Evolutionary conservation across 2,329 filamentous ascomycete genomes (phyloP), one percentile per base, ranked within the genome.

Genomic region (Ophiostoma novo-ulmi): DNA sequence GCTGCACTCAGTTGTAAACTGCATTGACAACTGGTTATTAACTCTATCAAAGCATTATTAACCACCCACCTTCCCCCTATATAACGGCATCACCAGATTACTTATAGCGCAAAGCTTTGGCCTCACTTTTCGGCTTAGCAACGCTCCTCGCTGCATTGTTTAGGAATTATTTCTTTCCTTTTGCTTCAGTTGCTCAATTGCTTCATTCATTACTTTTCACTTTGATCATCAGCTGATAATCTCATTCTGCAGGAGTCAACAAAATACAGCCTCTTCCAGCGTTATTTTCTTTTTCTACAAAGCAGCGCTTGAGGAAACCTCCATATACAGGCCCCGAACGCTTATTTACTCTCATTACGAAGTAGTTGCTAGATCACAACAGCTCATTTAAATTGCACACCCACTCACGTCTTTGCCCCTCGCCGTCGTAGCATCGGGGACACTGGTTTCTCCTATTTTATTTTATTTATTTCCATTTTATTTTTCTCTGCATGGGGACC

Each of bases 341-440:
- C 17, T 65, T 20, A 66, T 41, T 22, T 66, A 64, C 61, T 64
- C 31, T 31, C 52, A 17, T 61, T 31, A 31, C 31, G 31, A 31
- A 14, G n/a, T 26, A 10, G 20, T 20, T 31, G 31, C 41, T 44
- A 17, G 41, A 13, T 44, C 5, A 39, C 17, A 31, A 8, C 66
- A 66, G 70, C 70, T 69, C 70, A 66, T 71, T 71, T 66, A 66
- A 71, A 71, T 70, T 70, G 63, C 68, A 68, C 58, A 63, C 67
- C 31, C 36, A 38, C 44, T 61, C 41, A 41, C 69, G 52, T 36
- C 65, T 67, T 67, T 70, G 71, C 68, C 71, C 71, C 71, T 72
- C 71, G 71, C 68, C 71, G 36, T 44, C 35, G 69, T 72, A 66
- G 65, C 70, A 71, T 69, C 69, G 55, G 52, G 64, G 41, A 36